Evolutionary conservation across 176 grass and related monocot genomes (phyloP), one percentile per base, ranked within the genome.

Genomic region (Miscanthus lutarioriparius): DNA sequence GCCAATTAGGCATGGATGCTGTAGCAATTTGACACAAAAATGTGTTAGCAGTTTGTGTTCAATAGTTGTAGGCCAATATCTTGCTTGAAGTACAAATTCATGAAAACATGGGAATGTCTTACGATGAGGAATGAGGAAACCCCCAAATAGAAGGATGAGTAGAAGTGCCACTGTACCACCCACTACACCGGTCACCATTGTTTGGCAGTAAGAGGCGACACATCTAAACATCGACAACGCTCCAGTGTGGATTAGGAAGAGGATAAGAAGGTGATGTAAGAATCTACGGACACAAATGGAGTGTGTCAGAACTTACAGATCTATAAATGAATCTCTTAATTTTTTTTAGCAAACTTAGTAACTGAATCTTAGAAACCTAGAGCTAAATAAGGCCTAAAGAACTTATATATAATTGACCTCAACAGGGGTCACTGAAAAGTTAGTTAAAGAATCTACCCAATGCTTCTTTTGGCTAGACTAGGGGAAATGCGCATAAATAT

Each of bases 1-100:
- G 75, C 94, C 94, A 97, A 69, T 74, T 77, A 41, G 94, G 91
- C 68, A 97, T 74, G 51, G 82, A 86, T 37, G 77, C 91, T 97
- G 71, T 14, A 69, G 66, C 67, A 87, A 80, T 25, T 43, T 71
- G 38, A n/a, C 30, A 71, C 23, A 19, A 33, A 86, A 67, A 22
- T 71, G 32, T 6, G 58, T 77, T 82, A 25, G 48, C 1, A 0
- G 35, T 71, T 8, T 59, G 43, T 72, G 44, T 54, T 20, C 6
- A 2, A 22, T 22, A 54, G 17, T 7, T 1, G 4, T 17, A 20
- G 51, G 51, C 17, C 51, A 38, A 54, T 16, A 54, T 54, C 51
- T 54, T 76, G 23, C 6, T 36, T 22, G 6, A 16, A 72, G 4
- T 53, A 67, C 37, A 58, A 81, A 58, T 28, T 70, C 49, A 61